phyloP scores from a whole-genome alignment of 257 asterid genomes.

The Galeopsis tetrahit region DNA sequence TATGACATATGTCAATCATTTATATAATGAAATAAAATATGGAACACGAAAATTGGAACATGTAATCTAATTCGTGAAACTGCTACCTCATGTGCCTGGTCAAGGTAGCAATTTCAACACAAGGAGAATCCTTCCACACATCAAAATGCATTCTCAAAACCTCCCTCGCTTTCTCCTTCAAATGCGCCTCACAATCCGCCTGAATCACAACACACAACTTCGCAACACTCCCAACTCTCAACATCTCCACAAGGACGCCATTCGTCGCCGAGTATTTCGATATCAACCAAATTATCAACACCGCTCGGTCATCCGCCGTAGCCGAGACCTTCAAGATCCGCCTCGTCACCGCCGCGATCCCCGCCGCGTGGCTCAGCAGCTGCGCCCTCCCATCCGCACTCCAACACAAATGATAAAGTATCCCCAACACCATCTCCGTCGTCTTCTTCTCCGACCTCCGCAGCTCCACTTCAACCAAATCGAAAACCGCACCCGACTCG shows the following conservation, averaged over 20 bases:
- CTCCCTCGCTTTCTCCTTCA: conserved; percentile 73
- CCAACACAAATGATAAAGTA: conserved; percentile 58
- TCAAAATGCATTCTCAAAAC: conserved; percentile 66
- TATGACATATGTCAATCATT: no score
- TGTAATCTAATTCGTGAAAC: no score
- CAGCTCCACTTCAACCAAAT: conserved; percentile 62
- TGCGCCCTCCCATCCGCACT: conserved; percentile 83
- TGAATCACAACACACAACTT: conserved; percentile 82
- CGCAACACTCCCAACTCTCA: conserved; percentile 75
- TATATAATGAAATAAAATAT: no score
- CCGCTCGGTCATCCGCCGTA: conserved; percentile 52
- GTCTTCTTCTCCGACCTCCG: conserved; percentile 38
- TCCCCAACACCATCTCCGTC: conserved; percentile 48
- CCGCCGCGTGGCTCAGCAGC: conserved; percentile 64
- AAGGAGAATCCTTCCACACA: conserved; percentile 75
- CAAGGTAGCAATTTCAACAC: conserved; percentile 37
- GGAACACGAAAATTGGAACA: no score
- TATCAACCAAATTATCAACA: conserved; percentile 54
- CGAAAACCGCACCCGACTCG: conserved; percentile 56
- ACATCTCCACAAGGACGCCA: conserved; percentile 72
- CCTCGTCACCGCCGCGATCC: conserved; percentile 60
- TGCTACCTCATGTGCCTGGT: not conserved
- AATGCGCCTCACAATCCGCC: conserved; percentile 56
- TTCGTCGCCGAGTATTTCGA: conserved; percentile 58
- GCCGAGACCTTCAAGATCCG: conserved; percentile 59